Base-by-base conservation (phyloP, 2,329 filamentous ascomycete genomes). In the Chalaropsis thielavioides region DNA sequence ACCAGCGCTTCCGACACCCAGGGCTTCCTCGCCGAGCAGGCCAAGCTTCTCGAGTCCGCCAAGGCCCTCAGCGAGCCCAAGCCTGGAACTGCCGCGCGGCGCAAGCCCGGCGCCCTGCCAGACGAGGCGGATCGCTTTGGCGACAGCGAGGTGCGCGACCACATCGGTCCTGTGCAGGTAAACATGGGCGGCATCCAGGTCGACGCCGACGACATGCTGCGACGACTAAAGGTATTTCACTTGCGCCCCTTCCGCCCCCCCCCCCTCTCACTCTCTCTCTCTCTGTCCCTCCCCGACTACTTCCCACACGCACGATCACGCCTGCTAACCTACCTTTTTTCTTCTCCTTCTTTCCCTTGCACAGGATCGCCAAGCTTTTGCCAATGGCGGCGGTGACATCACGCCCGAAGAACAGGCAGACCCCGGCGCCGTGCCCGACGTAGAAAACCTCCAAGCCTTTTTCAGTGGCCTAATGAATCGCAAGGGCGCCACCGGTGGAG, bases 121-220 rank as follows among this genome's bases (percentile, higher is more conserved):
- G 63, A 62, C 6, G 65, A 66, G 49, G 27, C 62, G 2, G 64
- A 61, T 7, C 64, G 64, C 8, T 62, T 61, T 54, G 58, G 31
- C 24, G 67, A 66, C 38, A 60, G 65, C 58, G 68, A 68, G 43
- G 78, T 82, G 64, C 86, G 85, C 70, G 89, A 92, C 71, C 91
- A 95, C 71, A 95, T 96, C 71, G 92, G 92, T 0, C 91, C 92
- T 0, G 91, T 96, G 69, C 91, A 96, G 72, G 96, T 97, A 77
- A 99, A 99, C 73, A 94, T 99, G 82, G 94, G 94, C 51, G 94
- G 94, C 63, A 96, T 99, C 68, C 91, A 96, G 73, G 89, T 96
- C 38, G 91, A 96, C 75, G 91, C 91, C 8, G 92, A 96, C 72
- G 91, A 96, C 71, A 94, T 95, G 88, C 77, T 96, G 66, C 88